A percentile compares a stretch with the other conserved stretches of the same genome.
phyloP scores from a whole-genome alignment of 805 yeast species.

The Wickerhamiella parazyma region DNA sequence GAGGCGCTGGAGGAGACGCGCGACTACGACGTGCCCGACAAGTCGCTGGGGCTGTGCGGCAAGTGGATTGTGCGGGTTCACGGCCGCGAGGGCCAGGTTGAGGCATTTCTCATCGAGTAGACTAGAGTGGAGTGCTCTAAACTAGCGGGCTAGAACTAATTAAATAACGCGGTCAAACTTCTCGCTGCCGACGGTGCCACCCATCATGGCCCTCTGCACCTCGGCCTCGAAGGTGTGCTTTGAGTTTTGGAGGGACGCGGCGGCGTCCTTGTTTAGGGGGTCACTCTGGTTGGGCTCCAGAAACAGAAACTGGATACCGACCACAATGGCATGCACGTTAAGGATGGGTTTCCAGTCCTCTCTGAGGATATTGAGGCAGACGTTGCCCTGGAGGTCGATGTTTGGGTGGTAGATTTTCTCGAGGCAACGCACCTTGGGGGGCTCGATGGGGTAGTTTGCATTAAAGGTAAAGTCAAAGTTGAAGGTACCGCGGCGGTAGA shows the following conservation, averaged over 20 bases:
- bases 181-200: conserved; percentile 46
- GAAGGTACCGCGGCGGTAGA: conserved; percentile 57
- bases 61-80: conserved; percentile 1
- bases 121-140: background rate
- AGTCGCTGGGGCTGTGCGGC: background rate
- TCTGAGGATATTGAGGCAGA: conserved; percentile 78
- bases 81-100: background rate
- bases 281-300: conserved; percentile 85
- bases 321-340: conserved; percentile 62
- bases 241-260: conserved; percentile 35
- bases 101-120: background rate
- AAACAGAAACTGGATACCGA: conserved; percentile 75
- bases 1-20: background rate
- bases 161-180: conserved; percentile 47
- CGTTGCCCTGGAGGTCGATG: conserved; percentile 79
- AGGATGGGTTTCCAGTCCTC: conserved; percentile 96
- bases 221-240: conserved; percentile 38
- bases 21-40: conserved; percentile 2
- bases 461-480: conserved; percentile 51
- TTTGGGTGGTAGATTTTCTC: conserved; percentile 84
- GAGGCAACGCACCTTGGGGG: conserved; percentile 69
- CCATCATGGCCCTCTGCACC: conserved; percentile 56
- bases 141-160: too few species aligned
- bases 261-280: conserved; percentile 87
- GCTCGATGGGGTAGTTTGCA: conserved; percentile 76